phyloP scores from a whole-genome alignment of 1,139 yeast genomes.

The Yamadazyma taylorii region DNA sequence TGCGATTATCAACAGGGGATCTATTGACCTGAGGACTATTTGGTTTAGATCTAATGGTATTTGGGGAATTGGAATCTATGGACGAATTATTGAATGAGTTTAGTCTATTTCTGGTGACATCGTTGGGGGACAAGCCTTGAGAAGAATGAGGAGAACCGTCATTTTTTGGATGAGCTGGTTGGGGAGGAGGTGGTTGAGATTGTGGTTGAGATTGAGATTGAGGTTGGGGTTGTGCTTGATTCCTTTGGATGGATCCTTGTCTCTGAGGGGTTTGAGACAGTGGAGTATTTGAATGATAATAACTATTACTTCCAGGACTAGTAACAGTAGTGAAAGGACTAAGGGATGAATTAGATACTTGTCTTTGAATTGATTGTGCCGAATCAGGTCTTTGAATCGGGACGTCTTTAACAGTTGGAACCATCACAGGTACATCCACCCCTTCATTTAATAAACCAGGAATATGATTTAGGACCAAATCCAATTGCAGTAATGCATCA shows the following conservation, averaged over 20 bases:
- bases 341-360: constrained; percentile 10
- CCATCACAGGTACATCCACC: constrained; percentile 39
- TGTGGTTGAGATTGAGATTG: constrained; percentile 3
- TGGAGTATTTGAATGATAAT: constrained; percentile 1
- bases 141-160: constrained; percentile 29
- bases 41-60: constrained; percentile 13
- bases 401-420: constrained; percentile 34
- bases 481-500: constrained; percentile 66
- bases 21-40: constrained; percentile 13
- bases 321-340: constrained; percentile 9
- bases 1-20: constrained; percentile 13
- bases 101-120: constrained; percentile 12
- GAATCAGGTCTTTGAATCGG: constrained; percentile 20
- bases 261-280: constrained; percentile 10
- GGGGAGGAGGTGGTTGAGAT: constrained; percentile 1
- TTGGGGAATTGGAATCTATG: constrained; percentile 10
- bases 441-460: constrained; percentile 62
- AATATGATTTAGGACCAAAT: constrained; percentile 60
- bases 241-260: background rate
- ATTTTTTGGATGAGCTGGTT: constrained; percentile 4
- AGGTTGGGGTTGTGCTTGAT: constrained; percentile 1
- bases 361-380: constrained; percentile 8
- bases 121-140: constrained; percentile 36
- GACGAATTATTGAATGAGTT: constrained; percentile 5
- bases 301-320: constrained; percentile 5